A percentile compares a stretch with the other conserved stretches of the same genome.
Conservation (phyloP, 345 rosid genomes). For the Citrus glauca region DNA sequence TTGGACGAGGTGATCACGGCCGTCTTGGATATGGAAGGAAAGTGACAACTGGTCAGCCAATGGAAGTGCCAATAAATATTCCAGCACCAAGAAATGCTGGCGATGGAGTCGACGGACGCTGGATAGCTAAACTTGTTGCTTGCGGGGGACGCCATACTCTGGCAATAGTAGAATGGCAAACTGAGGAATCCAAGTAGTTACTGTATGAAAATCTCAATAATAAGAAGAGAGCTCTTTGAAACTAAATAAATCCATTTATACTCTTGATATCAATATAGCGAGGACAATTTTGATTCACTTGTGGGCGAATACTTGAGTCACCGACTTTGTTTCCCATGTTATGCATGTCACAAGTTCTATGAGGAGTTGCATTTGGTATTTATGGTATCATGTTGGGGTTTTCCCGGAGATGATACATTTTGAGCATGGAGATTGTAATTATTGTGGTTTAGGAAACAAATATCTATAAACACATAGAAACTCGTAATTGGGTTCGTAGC, state of each 20-base stretch:
- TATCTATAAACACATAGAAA: no score
- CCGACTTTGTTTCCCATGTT: not conserved
- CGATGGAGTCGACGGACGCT: constrained; percentile 42
- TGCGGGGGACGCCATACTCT: constrained; percentile 95
- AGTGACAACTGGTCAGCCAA: constrained; percentile 84
- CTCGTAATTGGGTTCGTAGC: no score
- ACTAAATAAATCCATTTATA: not conserved
- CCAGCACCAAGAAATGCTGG: constrained; percentile 43
- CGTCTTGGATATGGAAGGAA: constrained; percentile 92
- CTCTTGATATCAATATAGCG: not conserved
- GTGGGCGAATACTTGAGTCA: not conserved
- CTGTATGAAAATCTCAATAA: not conserved
- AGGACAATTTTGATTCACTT: not conserved
- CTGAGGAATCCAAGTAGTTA: constrained; percentile 15
- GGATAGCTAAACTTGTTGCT: constrained; percentile 79
- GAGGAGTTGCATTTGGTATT: no score
- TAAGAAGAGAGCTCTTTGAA: not conserved
- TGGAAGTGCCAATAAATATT: constrained; percentile 72
- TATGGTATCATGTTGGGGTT: no score
- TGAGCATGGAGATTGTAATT: no score
- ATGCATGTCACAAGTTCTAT: not conserved
- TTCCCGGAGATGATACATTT: no score
- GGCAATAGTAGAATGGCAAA: constrained; percentile 78
- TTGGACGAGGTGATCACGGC: constrained; percentile 98
- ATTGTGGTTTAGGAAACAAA: no score